Evolutionary conservation across 345 rosid genomes (phyloP).

Genomic region (Kernera saxatilis): DNA sequence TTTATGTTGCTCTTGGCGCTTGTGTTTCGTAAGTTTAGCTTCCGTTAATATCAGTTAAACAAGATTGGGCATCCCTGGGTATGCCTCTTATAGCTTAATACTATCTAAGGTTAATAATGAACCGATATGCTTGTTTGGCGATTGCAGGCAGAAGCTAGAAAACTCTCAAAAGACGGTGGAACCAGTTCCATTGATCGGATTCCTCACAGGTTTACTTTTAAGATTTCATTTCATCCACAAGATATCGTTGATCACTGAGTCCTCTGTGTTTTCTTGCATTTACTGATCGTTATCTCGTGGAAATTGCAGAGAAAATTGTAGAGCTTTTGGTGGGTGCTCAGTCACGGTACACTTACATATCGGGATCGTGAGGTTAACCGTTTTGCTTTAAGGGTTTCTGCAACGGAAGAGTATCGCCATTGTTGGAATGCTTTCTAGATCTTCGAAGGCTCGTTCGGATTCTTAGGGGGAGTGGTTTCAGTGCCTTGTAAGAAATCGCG

Average conservation of each 20-base stretch:
- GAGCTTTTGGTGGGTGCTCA: slow-evolving; percentile 90
- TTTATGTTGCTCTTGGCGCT: not conserved
- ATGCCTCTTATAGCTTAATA: not conserved
- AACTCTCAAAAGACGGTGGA: slow-evolving; percentile 54
- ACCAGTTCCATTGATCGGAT: slow-evolving; percentile 63
- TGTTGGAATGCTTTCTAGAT: not conserved
- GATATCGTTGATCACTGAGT: not conserved
- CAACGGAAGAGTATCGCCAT: not conserved
- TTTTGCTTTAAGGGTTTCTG: not conserved
- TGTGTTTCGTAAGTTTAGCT: no score
- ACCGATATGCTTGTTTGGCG: not conserved
- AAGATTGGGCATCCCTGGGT: not conserved
- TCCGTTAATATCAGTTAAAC: no score
- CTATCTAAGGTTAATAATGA: not conserved
- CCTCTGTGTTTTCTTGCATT: not conserved
- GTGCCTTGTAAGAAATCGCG: slow-evolving; percentile 6
- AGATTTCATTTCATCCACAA: not conserved
- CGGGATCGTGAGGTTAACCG: slow-evolving; percentile 54
- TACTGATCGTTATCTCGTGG: not conserved
- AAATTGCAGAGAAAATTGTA: slow-evolving; percentile 62
- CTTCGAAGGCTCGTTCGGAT: not conserved
- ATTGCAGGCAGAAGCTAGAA: slow-evolving; percentile 72
- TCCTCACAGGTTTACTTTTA: slow-evolving; percentile 54
- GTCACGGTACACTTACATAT: slow-evolving; percentile 86
- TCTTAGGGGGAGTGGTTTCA: not conserved